A percentile compares a stretch with the other conserved stretches of the same genome.
phyloP scores from a whole-genome alignment of 2,329 filamentous ascomycete genomes.

The Colletotrichum sp. region DNA sequence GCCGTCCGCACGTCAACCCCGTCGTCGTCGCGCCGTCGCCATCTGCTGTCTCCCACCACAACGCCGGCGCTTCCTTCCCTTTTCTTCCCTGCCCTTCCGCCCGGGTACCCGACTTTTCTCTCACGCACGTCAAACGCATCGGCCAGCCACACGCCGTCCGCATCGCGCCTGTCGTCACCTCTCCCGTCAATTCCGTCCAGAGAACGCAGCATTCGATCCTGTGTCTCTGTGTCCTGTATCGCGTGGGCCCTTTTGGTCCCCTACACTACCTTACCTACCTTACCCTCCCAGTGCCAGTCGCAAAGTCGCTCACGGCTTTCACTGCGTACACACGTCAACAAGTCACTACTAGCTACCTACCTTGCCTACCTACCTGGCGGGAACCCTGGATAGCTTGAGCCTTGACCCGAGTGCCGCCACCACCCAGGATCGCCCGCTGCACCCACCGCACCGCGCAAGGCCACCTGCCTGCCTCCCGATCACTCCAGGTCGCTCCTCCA shows the following conservation, averaged over 20 bases:
- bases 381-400: background rate
- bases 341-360: background rate
- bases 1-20: background rate
- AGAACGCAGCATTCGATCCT: background rate
- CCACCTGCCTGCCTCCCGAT: background rate
- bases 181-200: background rate
- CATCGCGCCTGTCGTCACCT: background rate
- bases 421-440: conserved; percentile 3
- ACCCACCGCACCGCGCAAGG: conserved; percentile 8
- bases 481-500: background rate
- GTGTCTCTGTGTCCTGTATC: background rate
- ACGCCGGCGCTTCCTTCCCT: background rate
- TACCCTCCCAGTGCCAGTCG: background rate
- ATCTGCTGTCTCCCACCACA: background rate
- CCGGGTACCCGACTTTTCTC: background rate
- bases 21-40: background rate
- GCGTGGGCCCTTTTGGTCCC: background rate
- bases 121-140: background rate
- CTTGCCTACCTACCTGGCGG: background rate
- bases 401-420: conserved; percentile 8
- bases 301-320: background rate
- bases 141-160: conserved; percentile 1
- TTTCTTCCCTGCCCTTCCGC: background rate
- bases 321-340: background rate
- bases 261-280: background rate